Evolutionary conservation across 176 grass and related monocot species (phyloP).

Genomic region (Leersia perrieri): DNA sequence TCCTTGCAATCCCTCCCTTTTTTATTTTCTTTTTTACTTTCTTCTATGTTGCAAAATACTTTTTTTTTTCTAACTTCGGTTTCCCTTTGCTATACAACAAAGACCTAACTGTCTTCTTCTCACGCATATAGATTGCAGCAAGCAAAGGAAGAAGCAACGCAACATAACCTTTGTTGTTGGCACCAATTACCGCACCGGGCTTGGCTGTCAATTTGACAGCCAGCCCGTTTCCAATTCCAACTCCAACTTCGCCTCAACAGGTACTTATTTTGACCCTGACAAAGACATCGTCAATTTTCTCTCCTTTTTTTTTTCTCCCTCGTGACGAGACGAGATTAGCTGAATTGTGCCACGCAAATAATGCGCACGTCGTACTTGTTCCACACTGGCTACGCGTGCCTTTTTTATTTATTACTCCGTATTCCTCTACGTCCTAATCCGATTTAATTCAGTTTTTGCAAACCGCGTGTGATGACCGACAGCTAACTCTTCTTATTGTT

Average conservation of each 20-base stretch:
- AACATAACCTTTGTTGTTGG: background rate
- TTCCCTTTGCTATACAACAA: background rate
- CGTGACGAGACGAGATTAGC: background rate
- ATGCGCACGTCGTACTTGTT: background rate
- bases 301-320: background rate
- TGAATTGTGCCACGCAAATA: slow-evolving; percentile 12
- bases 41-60: background rate
- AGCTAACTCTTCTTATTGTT: slow-evolving; percentile 2
- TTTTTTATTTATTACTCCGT: background rate
- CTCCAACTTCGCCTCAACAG: background rate
- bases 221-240: slow-evolving; percentile 26
- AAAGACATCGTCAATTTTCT: background rate
- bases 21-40: background rate
- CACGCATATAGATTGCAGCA: background rate
- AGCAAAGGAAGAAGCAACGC: background rate
- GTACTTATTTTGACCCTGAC: slow-evolving; percentile 22
- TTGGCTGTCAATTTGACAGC: slow-evolving; percentile 62
- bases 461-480: slow-evolving; percentile 16
- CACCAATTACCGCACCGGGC: slow-evolving; percentile 26
- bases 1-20: background rate
- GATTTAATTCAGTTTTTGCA: slow-evolving; percentile 5
- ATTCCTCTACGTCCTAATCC: background rate
- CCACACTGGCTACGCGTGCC: background rate
- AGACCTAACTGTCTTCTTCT: background rate
- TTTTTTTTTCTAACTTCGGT: background rate